These are phyloP conservation scores for Trichoderma semiorbis DNA, from an alignment of 2,329 filamentous ascomycete species.

Conservation along the genomic window DNA sequence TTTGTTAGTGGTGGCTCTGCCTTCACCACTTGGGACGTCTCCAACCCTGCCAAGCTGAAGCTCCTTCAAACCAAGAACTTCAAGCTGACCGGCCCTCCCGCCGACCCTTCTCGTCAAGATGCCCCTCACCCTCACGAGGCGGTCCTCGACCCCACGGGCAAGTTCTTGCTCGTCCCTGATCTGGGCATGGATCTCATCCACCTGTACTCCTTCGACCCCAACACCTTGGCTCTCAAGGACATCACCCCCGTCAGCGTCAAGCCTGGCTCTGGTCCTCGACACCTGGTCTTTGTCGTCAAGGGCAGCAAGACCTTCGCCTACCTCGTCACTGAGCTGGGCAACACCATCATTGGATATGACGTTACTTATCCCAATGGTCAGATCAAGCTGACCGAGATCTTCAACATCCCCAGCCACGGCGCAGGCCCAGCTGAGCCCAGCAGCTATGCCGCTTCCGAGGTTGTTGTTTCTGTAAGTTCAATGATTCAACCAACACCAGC, in stretches of 20 bases:
- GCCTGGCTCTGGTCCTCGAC: constrained; percentile 61
- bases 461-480: constrained; percentile 53
- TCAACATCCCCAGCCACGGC: constrained; percentile 47
- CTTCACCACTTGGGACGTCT: constrained; percentile 44
- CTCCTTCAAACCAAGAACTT: constrained; percentile 38
- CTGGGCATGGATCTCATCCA: constrained; percentile 62
- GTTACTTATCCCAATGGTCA: constrained; percentile 48
- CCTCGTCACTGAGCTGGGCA: constrained; percentile 58
- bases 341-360: constrained; percentile 53
- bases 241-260: constrained; percentile 40
- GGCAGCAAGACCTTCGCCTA: constrained; percentile 52
- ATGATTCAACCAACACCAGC: neutral
- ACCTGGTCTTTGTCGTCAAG: constrained; percentile 55
- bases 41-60: constrained; percentile 35
- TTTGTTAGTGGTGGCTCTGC: constrained; percentile 32
- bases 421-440: constrained; percentile 38
- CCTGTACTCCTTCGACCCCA: constrained; percentile 45
- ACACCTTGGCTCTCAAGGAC: constrained; percentile 42
- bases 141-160: constrained; percentile 61
- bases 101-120: constrained; percentile 48
- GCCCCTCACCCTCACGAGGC: constrained; percentile 61
- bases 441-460: constrained; percentile 51
- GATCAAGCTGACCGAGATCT: constrained; percentile 46
- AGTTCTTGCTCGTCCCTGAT: constrained; percentile 63
- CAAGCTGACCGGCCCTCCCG: constrained; percentile 36